phyloP scores from a whole-genome alignment of 495 filamentous ascomycete species.

The Emericellopsis terricola region DNA sequence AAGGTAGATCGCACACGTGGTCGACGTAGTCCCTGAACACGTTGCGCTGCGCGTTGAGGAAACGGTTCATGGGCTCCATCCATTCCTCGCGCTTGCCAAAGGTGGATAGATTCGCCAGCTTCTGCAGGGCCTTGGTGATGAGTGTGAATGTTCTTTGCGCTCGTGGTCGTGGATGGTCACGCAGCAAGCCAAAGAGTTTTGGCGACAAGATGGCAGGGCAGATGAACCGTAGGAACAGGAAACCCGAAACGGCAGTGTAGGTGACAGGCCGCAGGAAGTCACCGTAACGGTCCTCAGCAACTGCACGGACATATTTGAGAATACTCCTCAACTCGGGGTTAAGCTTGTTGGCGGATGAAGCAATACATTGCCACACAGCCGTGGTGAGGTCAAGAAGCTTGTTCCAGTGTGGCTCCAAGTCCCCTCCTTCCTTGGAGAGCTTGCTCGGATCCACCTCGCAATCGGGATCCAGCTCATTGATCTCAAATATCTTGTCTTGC shows the following conservation, averaged over 20 bases:
- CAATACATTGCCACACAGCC: constrained; percentile 71
- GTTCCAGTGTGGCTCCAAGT: constrained; percentile 71
- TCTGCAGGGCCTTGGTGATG: constrained; percentile 91
- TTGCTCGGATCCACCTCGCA: constrained; percentile 89
- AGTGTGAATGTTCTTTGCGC: constrained; percentile 86
- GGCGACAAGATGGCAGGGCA: constrained; percentile 92
- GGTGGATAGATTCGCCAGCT: constrained; percentile 78
- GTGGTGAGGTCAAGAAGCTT: constrained; percentile 59
- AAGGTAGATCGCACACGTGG: constrained; percentile 63
- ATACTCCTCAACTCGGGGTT: constrained; percentile 75
- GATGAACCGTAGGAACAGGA: constrained; percentile 90
- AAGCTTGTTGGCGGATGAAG: constrained; percentile 49
- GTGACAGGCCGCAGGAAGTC: constrained; percentile 82
- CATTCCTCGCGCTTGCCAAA: constrained; percentile 92
- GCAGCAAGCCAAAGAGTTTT: constrained; percentile 79
- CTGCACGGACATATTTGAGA: constrained; percentile 80
- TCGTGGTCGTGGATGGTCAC: constrained; percentile 69
- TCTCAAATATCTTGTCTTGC: constrained; percentile 65
- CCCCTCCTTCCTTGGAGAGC: constrained; percentile 45
- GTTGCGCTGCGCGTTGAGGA: constrained; percentile 41
- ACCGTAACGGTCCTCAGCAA: constrained; percentile 94
- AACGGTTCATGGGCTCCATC: constrained; percentile 98
- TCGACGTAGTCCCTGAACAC: constrained; percentile 83
- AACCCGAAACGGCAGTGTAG: constrained; percentile 93
- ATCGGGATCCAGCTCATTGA: constrained; percentile 73